A percentile compares a stretch with the other conserved stretches of the same genome.
Conservation (phyloP, 2,329 filamentous ascomycete species). For the Trichoderma aggressivum region DNA sequence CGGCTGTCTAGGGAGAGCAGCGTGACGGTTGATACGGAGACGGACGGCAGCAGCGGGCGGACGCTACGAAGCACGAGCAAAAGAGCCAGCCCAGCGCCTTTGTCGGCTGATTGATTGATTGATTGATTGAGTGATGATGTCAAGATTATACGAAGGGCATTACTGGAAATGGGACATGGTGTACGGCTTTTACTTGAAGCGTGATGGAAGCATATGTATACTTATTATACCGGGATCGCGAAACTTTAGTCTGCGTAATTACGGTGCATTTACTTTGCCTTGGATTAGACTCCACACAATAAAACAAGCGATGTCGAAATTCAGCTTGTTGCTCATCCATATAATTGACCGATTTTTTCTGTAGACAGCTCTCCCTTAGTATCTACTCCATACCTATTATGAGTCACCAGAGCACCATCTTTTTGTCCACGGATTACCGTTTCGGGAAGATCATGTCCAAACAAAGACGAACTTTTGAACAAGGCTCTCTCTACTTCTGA, state of each 20-base stretch:
- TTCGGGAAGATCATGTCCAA: neutral
- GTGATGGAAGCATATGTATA: constrained; percentile 6
- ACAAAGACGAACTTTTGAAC: neutral
- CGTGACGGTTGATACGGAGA: constrained; percentile 24
- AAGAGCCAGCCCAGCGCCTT: constrained; percentile 21
- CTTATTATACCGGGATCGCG: neutral
- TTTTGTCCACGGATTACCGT: neutral
- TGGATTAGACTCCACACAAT: neutral
- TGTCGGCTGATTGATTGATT: constrained; percentile 8
- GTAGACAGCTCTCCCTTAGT: neutral
- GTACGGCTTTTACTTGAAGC: neutral
- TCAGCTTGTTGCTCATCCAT: neutral
- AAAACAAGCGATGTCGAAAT: neutral
- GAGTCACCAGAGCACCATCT: neutral
- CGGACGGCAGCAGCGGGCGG: constrained; percentile 24
- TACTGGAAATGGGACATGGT: neutral
- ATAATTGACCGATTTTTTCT: too few species aligned
- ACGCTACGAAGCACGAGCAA: constrained; percentile 25
- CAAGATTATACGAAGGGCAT: constrained; percentile 8
- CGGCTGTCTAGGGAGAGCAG: constrained; percentile 51
- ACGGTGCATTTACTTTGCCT: neutral
- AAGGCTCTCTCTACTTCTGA: neutral
- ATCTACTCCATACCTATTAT: neutral
- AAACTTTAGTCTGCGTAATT: neutral
- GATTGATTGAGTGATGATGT: neutral